Evolutionary conservation across 495 filamentous ascomycete species (phyloP).

Genomic region (Hypoxylon lienhwacheense): DNA sequence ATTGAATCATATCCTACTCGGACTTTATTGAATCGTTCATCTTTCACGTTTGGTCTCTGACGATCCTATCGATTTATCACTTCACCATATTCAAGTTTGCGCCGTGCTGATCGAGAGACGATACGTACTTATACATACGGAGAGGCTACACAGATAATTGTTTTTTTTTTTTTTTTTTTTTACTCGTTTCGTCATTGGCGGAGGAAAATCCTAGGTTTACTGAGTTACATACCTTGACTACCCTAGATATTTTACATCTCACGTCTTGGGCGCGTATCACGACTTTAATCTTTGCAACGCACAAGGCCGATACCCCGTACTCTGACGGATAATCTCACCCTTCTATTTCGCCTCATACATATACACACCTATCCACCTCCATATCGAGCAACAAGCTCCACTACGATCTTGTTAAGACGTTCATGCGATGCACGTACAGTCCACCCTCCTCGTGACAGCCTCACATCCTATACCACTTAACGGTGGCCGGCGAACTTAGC

Average conservation of each 20-base stretch:
- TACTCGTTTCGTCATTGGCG: slow-evolving; percentile 9
- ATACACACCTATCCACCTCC: background rate
- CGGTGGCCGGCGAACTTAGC: slow-evolving; percentile 26
- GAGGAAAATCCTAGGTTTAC: slow-evolving; percentile 5
- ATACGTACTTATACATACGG: slow-evolving; percentile 1
- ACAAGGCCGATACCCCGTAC: slow-evolving; percentile 5
- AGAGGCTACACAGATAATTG: background rate
- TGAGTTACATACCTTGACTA: slow-evolving; percentile 1
- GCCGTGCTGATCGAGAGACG: slow-evolving; percentile 9
- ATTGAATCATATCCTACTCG: background rate
- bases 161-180: too few relatives aligned
- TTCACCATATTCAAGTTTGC: slow-evolving; percentile 20
- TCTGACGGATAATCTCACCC: slow-evolving; percentile 5
- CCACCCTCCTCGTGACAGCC: slow-evolving; percentile 33
- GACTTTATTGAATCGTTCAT: slow-evolving; percentile 3
- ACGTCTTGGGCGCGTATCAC: slow-evolving; percentile 9
- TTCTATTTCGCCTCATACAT: slow-evolving; percentile 8
- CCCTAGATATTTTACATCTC: slow-evolving; percentile 2
- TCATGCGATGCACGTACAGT: slow-evolving; percentile 39
- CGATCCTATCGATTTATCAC: slow-evolving; percentile 15
- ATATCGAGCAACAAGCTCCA: slow-evolving; percentile 1
- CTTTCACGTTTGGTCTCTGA: slow-evolving; percentile 14
- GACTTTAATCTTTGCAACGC: slow-evolving; percentile 2
- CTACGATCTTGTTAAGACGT: slow-evolving; percentile 2
- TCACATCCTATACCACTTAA: slow-evolving; percentile 21